Base-by-base conservation (phyloP, 2,329 filamentous ascomycete genomes). In the Podosphaera fusca region DNA sequence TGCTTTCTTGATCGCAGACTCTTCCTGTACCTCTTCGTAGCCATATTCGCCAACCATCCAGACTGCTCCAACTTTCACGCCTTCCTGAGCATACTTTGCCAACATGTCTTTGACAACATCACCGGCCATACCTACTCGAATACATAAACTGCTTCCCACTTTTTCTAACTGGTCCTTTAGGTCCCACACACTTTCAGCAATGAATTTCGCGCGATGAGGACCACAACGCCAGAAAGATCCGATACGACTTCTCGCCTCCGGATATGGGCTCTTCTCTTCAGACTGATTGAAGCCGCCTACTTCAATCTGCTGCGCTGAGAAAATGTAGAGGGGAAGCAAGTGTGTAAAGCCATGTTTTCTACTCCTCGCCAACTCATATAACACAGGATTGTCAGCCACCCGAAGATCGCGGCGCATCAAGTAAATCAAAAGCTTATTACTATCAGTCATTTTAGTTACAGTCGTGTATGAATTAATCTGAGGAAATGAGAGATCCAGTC, bases 11-110 rank as follows among this genome's bases (percentile, higher is more conserved):
- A 86, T 71, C 0, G 70, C 70, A 30, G 71, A 68, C 62, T 87
- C 80, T 56, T 89, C 84, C 3, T 70, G 67, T 58, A 76, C 74
- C 66, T 90, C 85, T 62, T 90, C 85, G 2, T 74, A 73, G 0
- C 81, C 79, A 56, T 84, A 78, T 58, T 88, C 84, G 4, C 73
- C 73, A 0, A 81, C 84, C 75, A 87, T 85, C 84, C 85, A 90
- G 1, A 89, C 73, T 0, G 76, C 80, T 12, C 74, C 74, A 4
- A 88, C 74, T 29, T 79, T 65, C 9, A 60, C 58, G 9, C 58
- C 68, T 10, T 63, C 63, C 60, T 64, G 64, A 9, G 69, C 63
- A 36, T 80, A 69, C 3, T 70, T 71, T 0, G 77, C 67, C 0
- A 87, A 64, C 5, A 87, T 67, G n/a, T 73, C 67, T 21, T 73